A percentile compares a stretch with the other conserved stretches of the same genome.
Evolutionary conservation across 108 stramenopile species (phyloP).

Genomic region (Skeletonema menzelii): DNA sequence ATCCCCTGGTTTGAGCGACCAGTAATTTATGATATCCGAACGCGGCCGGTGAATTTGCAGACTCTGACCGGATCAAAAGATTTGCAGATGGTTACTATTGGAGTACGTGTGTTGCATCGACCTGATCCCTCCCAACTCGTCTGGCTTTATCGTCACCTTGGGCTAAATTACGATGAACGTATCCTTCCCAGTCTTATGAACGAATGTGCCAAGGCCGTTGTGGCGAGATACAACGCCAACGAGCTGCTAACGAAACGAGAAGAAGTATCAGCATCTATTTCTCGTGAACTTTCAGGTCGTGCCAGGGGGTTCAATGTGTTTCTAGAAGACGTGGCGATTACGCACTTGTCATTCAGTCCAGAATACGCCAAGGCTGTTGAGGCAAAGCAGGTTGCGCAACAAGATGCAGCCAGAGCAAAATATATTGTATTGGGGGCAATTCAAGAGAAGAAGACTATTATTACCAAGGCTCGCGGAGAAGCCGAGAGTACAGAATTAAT

Average conservation of each 20-base stretch:
- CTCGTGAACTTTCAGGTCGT: constrained; percentile 77
- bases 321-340: constrained; percentile 98
- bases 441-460: constrained; percentile 98
- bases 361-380: constrained; percentile 99
- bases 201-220: constrained; percentile 99
- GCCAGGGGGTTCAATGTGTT: constrained; percentile 85
- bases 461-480: constrained; percentile 98
- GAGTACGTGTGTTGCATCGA: constrained; percentile 97
- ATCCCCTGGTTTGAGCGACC: constrained; percentile 99
- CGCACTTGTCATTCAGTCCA: constrained; percentile 96
- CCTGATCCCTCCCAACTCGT: constrained; percentile 90
- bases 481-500: constrained; percentile 97
- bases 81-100: constrained; percentile 99
- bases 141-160: constrained; percentile 94
- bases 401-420: constrained; percentile 98
- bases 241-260: constrained; percentile 99
- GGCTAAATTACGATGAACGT: constrained; percentile 97
- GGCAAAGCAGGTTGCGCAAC: constrained; percentile 99
- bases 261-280: constrained; percentile 84
- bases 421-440: constrained; percentile 97
- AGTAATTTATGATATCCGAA: constrained; percentile 95
- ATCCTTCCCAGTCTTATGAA: constrained; percentile 99
- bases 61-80: constrained; percentile 97
- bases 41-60: constrained; percentile 92
- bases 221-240: constrained; percentile 98